Percentiles rank a stretch among this genome's conserved stretches.
phyloP scores from a whole-genome alignment of 2,329 filamentous ascomycete genomes.

The Penicillium frequentans region DNA sequence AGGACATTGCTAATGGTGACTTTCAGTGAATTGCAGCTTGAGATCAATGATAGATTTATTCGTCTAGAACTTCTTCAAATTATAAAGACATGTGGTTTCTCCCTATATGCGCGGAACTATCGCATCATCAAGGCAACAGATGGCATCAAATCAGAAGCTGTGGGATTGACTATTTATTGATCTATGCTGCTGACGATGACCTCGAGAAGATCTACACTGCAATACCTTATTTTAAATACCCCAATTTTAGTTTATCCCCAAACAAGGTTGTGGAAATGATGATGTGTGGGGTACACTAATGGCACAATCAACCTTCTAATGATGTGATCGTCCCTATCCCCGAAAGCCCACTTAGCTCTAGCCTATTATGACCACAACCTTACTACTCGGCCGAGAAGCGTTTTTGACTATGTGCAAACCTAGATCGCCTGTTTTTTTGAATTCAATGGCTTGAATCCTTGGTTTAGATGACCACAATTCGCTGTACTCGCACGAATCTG shows the following conservation, averaged over 20 bases:
- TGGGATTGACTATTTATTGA: not conserved
- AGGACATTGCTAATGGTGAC: not conserved
- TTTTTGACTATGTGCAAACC: not conserved
- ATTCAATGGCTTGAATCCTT: not conserved
- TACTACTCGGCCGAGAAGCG: constrained; percentile 1
- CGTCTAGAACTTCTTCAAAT: not conserved
- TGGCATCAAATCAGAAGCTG: constrained; percentile 1
- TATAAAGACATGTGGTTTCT: not conserved
- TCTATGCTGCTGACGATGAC: not conserved
- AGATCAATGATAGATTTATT: not conserved
- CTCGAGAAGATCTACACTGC: not conserved
- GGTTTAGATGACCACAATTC: not conserved
- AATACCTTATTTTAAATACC: not conserved
- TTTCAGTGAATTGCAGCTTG: not conserved
- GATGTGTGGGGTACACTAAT: constrained; percentile 7
- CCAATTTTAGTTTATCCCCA: not conserved
- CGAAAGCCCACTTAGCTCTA: not conserved
- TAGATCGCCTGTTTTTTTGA: not conserved
- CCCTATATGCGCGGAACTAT: not conserved
- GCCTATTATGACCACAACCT: not conserved
- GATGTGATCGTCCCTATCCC: constrained; percentile 15
- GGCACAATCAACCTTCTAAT: constrained; percentile 11
- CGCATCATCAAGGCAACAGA: constrained; percentile 8
- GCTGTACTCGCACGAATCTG: not conserved
- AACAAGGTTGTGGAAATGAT: not conserved